Conservation (phyloP, 768 basidiomycete genomes). For the Suillus discolor region DNA sequence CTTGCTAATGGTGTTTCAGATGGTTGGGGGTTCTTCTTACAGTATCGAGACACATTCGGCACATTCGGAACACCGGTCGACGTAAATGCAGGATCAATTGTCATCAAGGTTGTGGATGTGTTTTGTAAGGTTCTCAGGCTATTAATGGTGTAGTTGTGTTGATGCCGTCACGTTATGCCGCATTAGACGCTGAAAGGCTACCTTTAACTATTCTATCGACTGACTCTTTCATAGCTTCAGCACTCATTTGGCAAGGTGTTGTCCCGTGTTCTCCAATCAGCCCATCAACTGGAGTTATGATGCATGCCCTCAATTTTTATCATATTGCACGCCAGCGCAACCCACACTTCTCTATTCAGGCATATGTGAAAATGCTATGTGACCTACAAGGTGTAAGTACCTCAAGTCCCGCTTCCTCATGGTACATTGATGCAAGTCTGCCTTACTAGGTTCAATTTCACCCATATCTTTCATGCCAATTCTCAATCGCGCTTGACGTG, state of each 20-base stretch:
- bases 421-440: neutral
- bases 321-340: conserved; percentile 10
- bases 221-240: conserved; percentile 6
- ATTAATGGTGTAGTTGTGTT: neutral
- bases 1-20: neutral
- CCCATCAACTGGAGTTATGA: conserved; percentile 7
- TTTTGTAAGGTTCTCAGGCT: neutral
- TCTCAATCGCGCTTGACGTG: no score
- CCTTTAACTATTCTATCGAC: neutral
- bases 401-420: neutral
- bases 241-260: conserved; percentile 9
- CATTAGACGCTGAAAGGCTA: conserved; percentile 1
- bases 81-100: neutral
- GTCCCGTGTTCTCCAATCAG: conserved; percentile 12
- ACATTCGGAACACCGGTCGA: neutral
- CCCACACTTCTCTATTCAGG: conserved; percentile 25
- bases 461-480: no score
- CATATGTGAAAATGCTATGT: conserved; percentile 21
- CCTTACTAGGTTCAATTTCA: conserved; percentile 12
- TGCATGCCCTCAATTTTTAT: conserved; percentile 13
- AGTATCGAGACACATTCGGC: neutral
- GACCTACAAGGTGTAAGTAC: conserved; percentile 19
- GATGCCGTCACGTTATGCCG: no score
- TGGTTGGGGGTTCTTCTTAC: neutral
- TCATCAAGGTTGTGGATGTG: conserved; percentile 3